Percentiles rank a stretch among this genome's conserved stretches.
Conservation (phyloP, 2,329 filamentous ascomycete genomes). For the Sporothrix brasiliensis region DNA sequence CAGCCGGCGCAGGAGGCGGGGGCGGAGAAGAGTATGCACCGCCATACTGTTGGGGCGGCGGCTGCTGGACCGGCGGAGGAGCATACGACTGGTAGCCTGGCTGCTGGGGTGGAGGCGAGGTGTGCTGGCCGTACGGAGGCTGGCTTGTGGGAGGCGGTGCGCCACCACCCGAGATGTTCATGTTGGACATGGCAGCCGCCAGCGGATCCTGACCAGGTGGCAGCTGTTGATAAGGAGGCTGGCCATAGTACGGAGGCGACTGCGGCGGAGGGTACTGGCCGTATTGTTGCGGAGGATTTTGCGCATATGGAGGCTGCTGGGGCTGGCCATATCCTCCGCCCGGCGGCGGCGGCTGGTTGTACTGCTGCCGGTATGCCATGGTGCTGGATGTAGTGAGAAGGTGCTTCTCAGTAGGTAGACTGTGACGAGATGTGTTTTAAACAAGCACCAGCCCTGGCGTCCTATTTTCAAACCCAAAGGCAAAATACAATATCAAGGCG, state of each 20-base stretch:
- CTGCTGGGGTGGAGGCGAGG: conserved; percentile 21
- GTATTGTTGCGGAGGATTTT: conserved; percentile 16
- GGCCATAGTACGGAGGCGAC: conserved; percentile 26
- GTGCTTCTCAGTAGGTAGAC: background rate
- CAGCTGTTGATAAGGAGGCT: conserved; percentile 15
- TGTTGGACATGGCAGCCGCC: conserved; percentile 33
- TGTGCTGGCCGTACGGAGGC: conserved; percentile 22
- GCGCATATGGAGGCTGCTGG: conserved; percentile 12
- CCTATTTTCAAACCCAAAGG: background rate
- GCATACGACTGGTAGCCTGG: conserved; percentile 29
- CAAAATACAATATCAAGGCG: background rate
- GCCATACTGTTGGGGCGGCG: conserved; percentile 5
- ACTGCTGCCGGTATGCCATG: conserved; percentile 32
- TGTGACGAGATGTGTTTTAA: background rate
- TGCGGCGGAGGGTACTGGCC: conserved; percentile 21
- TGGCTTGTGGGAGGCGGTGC: conserved; percentile 27
- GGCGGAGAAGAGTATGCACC: conserved; percentile 17
- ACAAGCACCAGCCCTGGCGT: background rate
- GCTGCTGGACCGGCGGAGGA: conserved; percentile 13
- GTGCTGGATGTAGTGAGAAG: background rate
- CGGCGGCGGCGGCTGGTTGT: conserved; percentile 24
- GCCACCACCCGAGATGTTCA: conserved; percentile 29
- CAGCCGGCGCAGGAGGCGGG: conserved; percentile 1
- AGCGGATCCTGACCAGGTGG: conserved; percentile 28
- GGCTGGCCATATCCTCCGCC: conserved; percentile 12